phyloP scores from a whole-genome alignment of 192 early-diverging fungal genomes.

The Chytriomyces sp. region DNA sequence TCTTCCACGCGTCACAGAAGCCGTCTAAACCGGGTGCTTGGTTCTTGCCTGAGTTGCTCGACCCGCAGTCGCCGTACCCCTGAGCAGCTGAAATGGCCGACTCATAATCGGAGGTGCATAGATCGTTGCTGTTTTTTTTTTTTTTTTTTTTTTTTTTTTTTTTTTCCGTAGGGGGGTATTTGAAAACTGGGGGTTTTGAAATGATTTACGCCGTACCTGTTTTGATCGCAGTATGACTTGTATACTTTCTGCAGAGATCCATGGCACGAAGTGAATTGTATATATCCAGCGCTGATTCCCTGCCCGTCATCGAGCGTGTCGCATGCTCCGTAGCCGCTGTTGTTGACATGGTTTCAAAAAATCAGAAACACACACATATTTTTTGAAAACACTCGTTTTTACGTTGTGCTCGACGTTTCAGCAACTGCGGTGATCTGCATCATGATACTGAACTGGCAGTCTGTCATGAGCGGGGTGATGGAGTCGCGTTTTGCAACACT shows the following conservation, averaged over 20 bases:
- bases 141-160: too few species aligned
- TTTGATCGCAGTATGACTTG: neutral
- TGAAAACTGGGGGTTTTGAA: too few species aligned
- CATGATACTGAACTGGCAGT: conserved; percentile 35
- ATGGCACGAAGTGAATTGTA: conserved; percentile 32
- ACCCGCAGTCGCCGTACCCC: too few species aligned
- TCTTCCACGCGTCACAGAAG: conserved; percentile 30
- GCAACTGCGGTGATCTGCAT: conserved; percentile 19
- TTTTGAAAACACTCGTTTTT: neutral
- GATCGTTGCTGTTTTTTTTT: too few species aligned
- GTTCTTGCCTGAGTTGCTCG: neutral
- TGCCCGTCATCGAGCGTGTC: conserved; percentile 21
- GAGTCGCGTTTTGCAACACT: neutral
- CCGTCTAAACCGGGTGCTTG: neutral
- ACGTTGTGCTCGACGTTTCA: conserved; percentile 6
- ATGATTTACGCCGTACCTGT: too few species aligned
- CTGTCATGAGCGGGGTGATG: neutral
- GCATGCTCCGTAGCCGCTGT: conserved; percentile 8
- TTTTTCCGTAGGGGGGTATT: too few species aligned
- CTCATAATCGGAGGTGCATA: too few species aligned
- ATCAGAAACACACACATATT: neutral
- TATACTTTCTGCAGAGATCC: conserved; percentile 12
- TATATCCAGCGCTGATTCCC: conserved; percentile 36
- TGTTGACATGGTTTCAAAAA: neutral
- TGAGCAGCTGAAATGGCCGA: too few species aligned